Conservation (phyloP, 768 basidiomycete species). For the Lactifluus subvellereus region DNA sequence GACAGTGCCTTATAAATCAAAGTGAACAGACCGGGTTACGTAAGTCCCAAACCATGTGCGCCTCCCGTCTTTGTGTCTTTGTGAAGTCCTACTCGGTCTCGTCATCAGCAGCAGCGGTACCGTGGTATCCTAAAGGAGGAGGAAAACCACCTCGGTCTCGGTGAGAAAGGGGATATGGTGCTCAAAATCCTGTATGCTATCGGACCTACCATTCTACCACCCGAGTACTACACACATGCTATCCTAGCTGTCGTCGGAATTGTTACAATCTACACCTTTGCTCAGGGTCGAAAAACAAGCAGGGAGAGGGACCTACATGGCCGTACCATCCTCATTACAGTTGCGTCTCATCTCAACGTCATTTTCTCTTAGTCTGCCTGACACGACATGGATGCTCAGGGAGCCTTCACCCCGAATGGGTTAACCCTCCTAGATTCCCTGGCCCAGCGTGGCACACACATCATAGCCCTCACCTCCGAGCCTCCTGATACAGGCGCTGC, state of each 20-base stretch:
- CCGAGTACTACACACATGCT: constrained; percentile 52
- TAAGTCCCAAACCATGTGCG: no score
- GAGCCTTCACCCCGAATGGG: constrained; percentile 69
- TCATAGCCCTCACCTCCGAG: constrained; percentile 66
- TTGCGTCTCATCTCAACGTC: constrained; percentile 31
- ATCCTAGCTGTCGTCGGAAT: constrained; percentile 39
- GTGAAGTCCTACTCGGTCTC: no score
- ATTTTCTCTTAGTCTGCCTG: not conserved
- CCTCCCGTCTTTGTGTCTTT: no score
- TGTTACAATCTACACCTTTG: constrained; percentile 49
- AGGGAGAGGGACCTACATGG: constrained; percentile 74
- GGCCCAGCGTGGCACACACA: constrained; percentile 69
- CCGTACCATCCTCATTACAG: constrained; percentile 65
- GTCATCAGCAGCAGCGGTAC: no score
- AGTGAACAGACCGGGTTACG: no score
- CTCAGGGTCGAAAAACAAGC: constrained; percentile 64
- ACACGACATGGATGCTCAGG: constrained; percentile 37
- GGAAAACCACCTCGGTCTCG: not conserved
- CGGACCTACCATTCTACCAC: constrained; percentile 43
- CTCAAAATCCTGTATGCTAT: constrained; percentile 42
- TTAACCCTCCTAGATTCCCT: constrained; percentile 59
- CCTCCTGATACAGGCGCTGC: constrained; percentile 50
- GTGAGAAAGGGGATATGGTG: constrained; percentile 39
- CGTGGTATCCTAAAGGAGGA: no score
- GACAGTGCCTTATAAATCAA: no score